Percentiles rank a stretch among this genome's conserved stretches.
phyloP scores from a whole-genome alignment of 1,139 yeast species.

The Geotrichum candidum region DNA sequence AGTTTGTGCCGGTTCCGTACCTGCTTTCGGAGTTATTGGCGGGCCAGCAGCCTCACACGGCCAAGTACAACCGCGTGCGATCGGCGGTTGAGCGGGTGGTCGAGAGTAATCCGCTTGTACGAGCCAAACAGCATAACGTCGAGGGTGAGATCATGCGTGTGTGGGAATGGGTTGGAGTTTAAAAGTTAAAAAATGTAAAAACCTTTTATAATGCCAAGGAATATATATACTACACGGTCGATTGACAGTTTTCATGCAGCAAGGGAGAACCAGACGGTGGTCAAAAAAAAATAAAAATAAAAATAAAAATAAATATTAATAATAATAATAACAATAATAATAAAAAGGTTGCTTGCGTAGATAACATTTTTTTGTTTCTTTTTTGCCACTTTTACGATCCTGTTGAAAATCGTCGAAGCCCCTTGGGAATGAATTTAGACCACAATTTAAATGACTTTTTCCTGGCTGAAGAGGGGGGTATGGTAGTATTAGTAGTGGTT shows the following conservation, averaged over 20 bases:
- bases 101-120: constrained; percentile 60
- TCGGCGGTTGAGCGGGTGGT: constrained; percentile 49
- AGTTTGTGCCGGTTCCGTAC: constrained; percentile 67
- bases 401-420: not conserved
- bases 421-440: not conserved
- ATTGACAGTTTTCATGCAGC: too few relatives aligned
- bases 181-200: not conserved
- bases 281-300: too few relatives aligned
- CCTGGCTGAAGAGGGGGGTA: not conserved
- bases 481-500: not conserved
- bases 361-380: too few relatives aligned
- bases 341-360: too few relatives aligned
- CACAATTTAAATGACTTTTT: not conserved
- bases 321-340: too few relatives aligned
- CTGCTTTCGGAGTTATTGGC: constrained; percentile 55
- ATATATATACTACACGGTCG: not conserved
- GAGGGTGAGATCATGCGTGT: constrained; percentile 85
- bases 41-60: constrained; percentile 37
- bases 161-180: constrained; percentile 75
- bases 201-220: not conserved
- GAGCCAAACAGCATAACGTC: constrained; percentile 51
- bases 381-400: not conserved
- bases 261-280: too few relatives aligned
- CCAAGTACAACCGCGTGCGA: constrained; percentile 57
- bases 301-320: too few relatives aligned